Evolutionary conservation across 179 eudicot genomes (phyloP).

Genomic region (Silene vulgaris): DNA sequence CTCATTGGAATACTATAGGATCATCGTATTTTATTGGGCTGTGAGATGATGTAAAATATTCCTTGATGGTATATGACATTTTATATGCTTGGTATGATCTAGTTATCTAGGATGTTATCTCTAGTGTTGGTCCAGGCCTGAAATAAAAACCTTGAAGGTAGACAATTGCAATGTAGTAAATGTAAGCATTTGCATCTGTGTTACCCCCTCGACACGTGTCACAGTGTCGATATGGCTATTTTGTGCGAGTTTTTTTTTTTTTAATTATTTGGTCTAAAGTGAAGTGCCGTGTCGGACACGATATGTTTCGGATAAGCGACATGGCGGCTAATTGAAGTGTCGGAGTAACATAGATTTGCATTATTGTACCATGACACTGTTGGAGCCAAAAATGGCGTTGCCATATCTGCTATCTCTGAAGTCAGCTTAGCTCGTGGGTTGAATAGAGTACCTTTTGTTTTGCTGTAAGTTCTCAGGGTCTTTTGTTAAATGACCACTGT

Average conservation of each 20-base stretch:
- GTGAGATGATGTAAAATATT: background rate
- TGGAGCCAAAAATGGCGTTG: background rate
- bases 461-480: background rate
- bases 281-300: no score
- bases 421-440: background rate
- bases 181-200: background rate
- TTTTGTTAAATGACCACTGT: no score
- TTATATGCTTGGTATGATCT: background rate
- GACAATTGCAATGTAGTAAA: background rate
- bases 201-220: no score
- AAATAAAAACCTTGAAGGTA: slow-evolving; percentile 2
- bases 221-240: no score
- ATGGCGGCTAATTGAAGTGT: no score
- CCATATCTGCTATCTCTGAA: background rate
- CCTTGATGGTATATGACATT: background rate
- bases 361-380: no score
- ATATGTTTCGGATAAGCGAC: no score
- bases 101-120: background rate
- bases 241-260: no score
- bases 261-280: no score
- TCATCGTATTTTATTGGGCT: background rate
- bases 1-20: background rate
- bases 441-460: background rate
- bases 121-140: background rate
- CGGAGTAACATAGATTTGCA: no score